phyloP scores from a whole-genome alignment of 2,329 filamentous ascomycete species.

The Calonectria ilicicola region DNA sequence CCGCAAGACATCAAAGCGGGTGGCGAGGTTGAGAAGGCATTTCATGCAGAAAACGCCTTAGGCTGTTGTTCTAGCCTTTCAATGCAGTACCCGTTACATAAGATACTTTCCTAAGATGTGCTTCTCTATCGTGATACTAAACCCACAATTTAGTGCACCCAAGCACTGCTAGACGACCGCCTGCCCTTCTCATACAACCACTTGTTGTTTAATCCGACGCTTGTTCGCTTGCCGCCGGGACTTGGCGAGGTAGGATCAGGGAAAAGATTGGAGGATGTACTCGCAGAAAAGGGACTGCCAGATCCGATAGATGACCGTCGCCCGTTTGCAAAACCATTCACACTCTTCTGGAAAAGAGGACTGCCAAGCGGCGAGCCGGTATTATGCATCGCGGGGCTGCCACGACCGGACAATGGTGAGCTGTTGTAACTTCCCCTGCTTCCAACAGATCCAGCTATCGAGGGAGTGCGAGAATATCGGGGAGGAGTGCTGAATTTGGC shows the following conservation, averaged over 20 bases:
- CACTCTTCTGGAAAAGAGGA: slow-evolving; percentile 76
- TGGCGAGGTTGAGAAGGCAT: slow-evolving; percentile 6
- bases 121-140: slow-evolving; percentile 11
- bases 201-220: slow-evolving; percentile 87
- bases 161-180: slow-evolving; percentile 61
- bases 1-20: slow-evolving; percentile 29
- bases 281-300: slow-evolving; percentile 63
- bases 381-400: slow-evolving; percentile 58
- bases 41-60: slow-evolving; percentile 6
- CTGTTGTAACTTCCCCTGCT: slow-evolving; percentile 68
- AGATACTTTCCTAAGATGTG: slow-evolving; percentile 11
- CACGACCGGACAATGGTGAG: slow-evolving; percentile 69
- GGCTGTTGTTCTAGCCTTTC: slow-evolving; percentile 18
- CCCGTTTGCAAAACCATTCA: slow-evolving; percentile 63
- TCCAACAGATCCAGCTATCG: slow-evolving; percentile 70
- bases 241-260: slow-evolving; percentile 77
- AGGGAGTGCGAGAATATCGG: slow-evolving; percentile 83
- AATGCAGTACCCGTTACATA: slow-evolving; percentile 11
- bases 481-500: slow-evolving; percentile 84
- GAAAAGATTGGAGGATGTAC: slow-evolving; percentile 61
- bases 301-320: slow-evolving; percentile 73
- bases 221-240: slow-evolving; percentile 76
- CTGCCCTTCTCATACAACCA: slow-evolving; percentile 92
- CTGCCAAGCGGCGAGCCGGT: slow-evolving; percentile 56
- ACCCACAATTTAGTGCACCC: slow-evolving; percentile 47